A percentile compares a stretch with the other conserved stretches of the same genome.
Conservation (phyloP, 1,284 basidiomycete species). For the Cronartium quercuum region DNA sequence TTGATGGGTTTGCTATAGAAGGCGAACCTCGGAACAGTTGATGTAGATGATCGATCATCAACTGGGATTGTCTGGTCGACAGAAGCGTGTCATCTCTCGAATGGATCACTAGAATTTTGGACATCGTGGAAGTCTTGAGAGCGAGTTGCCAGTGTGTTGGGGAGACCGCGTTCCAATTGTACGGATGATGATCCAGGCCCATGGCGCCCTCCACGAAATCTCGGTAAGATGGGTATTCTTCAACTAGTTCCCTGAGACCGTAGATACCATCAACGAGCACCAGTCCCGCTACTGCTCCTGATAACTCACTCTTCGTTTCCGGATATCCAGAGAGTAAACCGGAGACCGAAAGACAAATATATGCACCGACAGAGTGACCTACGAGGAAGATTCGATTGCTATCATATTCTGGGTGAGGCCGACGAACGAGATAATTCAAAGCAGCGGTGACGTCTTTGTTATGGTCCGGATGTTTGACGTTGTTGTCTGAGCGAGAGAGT, state of each 20-base stretch:
- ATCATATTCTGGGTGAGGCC: neutral
- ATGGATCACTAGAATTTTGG: slow-evolving; percentile 28
- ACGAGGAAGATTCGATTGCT: slow-evolving; percentile 11
- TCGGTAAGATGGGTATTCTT: slow-evolving; percentile 24
- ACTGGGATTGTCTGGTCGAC: slow-evolving; percentile 15
- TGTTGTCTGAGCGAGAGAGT: neutral
- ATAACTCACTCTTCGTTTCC: neutral
- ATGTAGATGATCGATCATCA: neutral
- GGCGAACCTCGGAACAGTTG: neutral
- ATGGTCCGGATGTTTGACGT: slow-evolving; percentile 18
- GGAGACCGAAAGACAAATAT: slow-evolving; percentile 17
- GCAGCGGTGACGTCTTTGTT: slow-evolving; percentile 10
- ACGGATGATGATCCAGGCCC: neutral
- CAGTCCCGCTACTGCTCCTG: slow-evolving; percentile 12
- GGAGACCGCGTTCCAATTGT: neutral
- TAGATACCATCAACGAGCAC: slow-evolving; percentile 33
- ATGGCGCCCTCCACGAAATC: slow-evolving; percentile 19
- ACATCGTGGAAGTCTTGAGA: neutral
- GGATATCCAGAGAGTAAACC: neutral
- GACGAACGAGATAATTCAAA: neutral
- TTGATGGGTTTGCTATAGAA: neutral
- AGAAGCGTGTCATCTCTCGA: slow-evolving; percentile 19
- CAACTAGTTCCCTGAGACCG: slow-evolving; percentile 3
- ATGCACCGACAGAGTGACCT: slow-evolving; percentile 38
- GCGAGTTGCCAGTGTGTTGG: slow-evolving; percentile 6